Percentiles rank a stretch among this genome's conserved stretches.
phyloP scores from a whole-genome alignment of 768 basidiomycete genomes.

The Serendipita sp. region DNA sequence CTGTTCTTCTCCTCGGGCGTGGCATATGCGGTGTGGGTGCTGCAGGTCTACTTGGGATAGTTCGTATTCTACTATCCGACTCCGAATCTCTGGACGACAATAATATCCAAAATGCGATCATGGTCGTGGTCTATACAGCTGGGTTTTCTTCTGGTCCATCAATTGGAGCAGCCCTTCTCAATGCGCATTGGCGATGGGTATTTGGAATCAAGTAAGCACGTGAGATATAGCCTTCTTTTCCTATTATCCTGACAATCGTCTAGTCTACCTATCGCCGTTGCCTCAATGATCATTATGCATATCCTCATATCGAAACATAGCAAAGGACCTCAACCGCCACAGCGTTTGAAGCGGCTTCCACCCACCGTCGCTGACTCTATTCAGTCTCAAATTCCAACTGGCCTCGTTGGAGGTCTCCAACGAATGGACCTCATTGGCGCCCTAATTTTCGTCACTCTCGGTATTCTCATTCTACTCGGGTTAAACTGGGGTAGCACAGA shows the following conservation, averaged over 20 bases:
- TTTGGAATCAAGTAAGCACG: conserved; percentile 36
- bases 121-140: conserved; percentile 29
- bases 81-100: conserved; percentile 26
- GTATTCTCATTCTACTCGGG: conserved; percentile 32
- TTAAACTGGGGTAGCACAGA: conserved; percentile 34
- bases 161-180: conserved; percentile 27
- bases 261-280: conserved; percentile 26
- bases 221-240: background rate
- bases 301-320: conserved; percentile 24
- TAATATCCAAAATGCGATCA: conserved; percentile 25
- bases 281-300: conserved; percentile 25
- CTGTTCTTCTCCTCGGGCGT: conserved; percentile 29
- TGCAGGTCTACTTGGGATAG: conserved; percentile 15
- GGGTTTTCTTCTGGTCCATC: conserved; percentile 30
- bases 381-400: background rate
- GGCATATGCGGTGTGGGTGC: conserved; percentile 18
- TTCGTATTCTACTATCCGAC: conserved; percentile 31
- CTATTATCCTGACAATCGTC: background rate
- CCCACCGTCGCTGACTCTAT: background rate
- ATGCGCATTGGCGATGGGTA: conserved; percentile 33
- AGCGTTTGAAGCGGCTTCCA: background rate
- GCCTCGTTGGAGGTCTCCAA: conserved; percentile 15
- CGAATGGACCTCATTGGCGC: conserved; percentile 34
- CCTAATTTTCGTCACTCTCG: conserved; percentile 26
- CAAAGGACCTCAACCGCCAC: conserved; percentile 14